phyloP scores from a whole-genome alignment of 192 early-diverging fungal genomes.

The Podila horticola region DNA sequence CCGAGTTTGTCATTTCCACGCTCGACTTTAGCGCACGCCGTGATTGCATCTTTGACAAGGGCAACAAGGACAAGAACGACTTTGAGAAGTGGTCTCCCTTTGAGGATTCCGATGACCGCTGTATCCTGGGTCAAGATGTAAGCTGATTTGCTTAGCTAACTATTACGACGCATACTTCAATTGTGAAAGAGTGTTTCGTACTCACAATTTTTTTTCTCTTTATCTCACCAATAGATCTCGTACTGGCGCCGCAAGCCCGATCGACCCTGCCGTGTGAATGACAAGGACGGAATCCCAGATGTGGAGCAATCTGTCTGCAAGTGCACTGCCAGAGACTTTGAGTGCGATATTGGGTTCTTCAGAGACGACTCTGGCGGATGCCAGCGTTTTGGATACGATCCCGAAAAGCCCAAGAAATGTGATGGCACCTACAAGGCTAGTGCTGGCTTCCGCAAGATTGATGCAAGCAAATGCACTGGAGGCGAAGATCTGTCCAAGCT shows the following conservation, averaged over 20 bases:
- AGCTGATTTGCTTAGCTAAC: background rate
- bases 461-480: conserved; percentile 78
- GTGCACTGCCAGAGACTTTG: conserved; percentile 84
- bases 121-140: conserved; percentile 68
- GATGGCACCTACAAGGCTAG: conserved; percentile 71
- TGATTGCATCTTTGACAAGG: conserved; percentile 59
- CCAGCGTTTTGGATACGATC: conserved; percentile 75
- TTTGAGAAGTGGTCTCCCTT: conserved; percentile 92
- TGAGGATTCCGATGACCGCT: conserved; percentile 70
- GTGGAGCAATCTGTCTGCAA: conserved; percentile 67
- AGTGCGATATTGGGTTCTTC: conserved; percentile 91
- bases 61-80: conserved; percentile 72
- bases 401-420: conserved; percentile 79
- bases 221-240: conserved; percentile 48
- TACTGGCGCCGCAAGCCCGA: conserved; percentile 83
- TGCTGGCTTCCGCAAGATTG: conserved; percentile 86
- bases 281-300: conserved; percentile 66
- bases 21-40: conserved; percentile 48
- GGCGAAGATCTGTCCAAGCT: conserved; percentile 70
- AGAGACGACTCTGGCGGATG: conserved; percentile 74
- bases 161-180: too few relatives aligned
- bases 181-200: background rate
- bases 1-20: conserved; percentile 32
- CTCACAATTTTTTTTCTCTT: background rate
- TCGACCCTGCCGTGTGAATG: conserved; percentile 74